Evolutionary conservation across 306 rosid genomes (phyloP).

Genomic region (Trifolium fragiferum): DNA sequence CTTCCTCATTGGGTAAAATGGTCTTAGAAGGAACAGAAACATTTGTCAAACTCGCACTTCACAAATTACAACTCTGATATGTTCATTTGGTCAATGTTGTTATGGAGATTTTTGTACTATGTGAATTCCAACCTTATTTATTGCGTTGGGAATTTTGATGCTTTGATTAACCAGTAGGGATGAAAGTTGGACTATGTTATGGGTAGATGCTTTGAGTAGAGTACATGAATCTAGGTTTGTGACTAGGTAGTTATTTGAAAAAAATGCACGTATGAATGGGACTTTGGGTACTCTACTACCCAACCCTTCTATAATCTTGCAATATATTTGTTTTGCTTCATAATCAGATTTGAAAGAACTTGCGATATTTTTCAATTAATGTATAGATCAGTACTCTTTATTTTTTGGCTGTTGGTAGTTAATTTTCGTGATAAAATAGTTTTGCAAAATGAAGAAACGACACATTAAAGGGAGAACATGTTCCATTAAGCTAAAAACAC

Average conservation of each 20-base stretch:
- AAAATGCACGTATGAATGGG: background rate
- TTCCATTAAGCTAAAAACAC: background rate
- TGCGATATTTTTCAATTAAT: background rate
- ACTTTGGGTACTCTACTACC: constrained; percentile 2
- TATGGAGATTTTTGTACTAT: constrained; percentile 19
- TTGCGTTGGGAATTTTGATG: constrained; percentile 7
- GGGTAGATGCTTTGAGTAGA: constrained; percentile 16
- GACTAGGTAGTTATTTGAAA: background rate
- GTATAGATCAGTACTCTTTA: background rate
- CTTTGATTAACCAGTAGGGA: constrained; percentile 21
- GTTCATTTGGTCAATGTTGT: background rate
- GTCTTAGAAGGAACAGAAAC: constrained; percentile 14
- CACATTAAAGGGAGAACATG: background rate
- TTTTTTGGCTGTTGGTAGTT: background rate
- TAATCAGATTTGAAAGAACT: background rate
- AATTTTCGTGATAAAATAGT: constrained; percentile 3
- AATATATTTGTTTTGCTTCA: background rate
- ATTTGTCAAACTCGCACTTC: constrained; percentile 29
- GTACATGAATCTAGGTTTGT: background rate
- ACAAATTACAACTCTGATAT: background rate
- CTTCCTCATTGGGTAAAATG: constrained; percentile 21
- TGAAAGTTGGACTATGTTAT: background rate
- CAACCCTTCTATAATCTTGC: background rate
- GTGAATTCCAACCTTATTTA: constrained; percentile 34
- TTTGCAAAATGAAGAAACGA: background rate